Evolutionary conservation across 2,329 filamentous ascomycete species (phyloP), one percentile per base, ranked within the genome.

Genomic region (Ilyonectria destructans): DNA sequence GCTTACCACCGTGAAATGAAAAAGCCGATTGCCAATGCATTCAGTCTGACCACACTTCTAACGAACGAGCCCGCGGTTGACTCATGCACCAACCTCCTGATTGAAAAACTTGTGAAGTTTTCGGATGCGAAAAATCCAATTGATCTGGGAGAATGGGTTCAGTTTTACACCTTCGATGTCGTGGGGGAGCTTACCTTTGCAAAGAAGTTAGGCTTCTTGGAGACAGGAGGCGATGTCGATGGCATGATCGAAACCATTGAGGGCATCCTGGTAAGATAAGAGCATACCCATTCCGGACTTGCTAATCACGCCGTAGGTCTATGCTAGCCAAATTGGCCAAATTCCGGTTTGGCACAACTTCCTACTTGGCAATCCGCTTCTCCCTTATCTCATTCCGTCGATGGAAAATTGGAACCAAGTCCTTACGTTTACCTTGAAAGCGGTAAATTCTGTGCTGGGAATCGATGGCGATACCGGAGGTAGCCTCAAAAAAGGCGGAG

Each of bases 151-250:
- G 52, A 62, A 31, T 64, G 55, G 61, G 51, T 64, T 21, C 65
- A 65, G n/a, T 64, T 60, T n/a, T 65, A 68, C 29, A 59, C 65
- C 2, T 85, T 85, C 51, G 84, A 87, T 67, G 85, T 87, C 2
- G 86, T 89, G 31, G 84, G 85, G 2, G 80, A 83, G 40, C 84
- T 88, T 46, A 86, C 84, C 0, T 78, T 76, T 63, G 80, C 73
- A 26, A 74, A 72, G 9, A 69, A 74, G 0, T 78, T 82, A 71
- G 85, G 84, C 0, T 85, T 87, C 62, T 75, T 88, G 0, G 84
- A 87, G 49, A 59, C 66, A 19, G 85, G 83, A 0, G 74, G 81
- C 6, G 86, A 87, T 56, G 80, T 85, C 8, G 78, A 81, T 19
- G 80, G 79, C 0, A 77, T 85, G 2, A 84, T 86, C n/a, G 31